Evolutionary conservation across 1,284 basidiomycete species (phyloP).

Genomic region (Entoloma clypeatum): DNA sequence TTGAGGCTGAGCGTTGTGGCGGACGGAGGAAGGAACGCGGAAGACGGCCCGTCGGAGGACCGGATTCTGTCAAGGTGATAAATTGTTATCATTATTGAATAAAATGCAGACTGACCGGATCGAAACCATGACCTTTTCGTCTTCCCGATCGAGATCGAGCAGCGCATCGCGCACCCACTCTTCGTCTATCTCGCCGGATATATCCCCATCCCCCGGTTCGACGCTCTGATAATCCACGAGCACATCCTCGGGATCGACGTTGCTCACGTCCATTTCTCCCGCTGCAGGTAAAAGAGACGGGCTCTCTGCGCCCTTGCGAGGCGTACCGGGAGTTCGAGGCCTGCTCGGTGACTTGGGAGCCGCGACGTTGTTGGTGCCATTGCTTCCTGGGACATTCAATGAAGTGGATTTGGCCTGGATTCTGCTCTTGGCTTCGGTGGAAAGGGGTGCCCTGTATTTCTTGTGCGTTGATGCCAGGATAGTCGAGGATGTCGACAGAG

Average conservation of each 20-base stretch:
- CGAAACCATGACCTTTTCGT: slow-evolving; percentile 87
- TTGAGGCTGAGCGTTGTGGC: slow-evolving; percentile 55
- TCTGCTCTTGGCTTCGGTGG: slow-evolving; percentile 53
- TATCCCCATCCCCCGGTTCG: slow-evolving; percentile 63
- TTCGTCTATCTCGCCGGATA: slow-evolving; percentile 64
- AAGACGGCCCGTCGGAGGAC: slow-evolving; percentile 53
- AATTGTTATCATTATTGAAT: slow-evolving; percentile 2
- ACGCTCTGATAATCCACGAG: slow-evolving; percentile 70
- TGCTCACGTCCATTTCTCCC: slow-evolving; percentile 73
- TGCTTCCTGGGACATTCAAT: slow-evolving; percentile 24
- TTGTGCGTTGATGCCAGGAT: slow-evolving; percentile 52
- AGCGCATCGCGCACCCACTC: slow-evolving; percentile 37
- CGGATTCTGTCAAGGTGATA: slow-evolving; percentile 51
- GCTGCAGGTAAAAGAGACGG: slow-evolving; percentile 43
- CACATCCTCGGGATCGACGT: slow-evolving; percentile 70
- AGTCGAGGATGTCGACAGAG: slow-evolving; percentile 39
- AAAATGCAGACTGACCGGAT: slow-evolving; percentile 53
- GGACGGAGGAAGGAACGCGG: slow-evolving; percentile 47
- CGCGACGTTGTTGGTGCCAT: slow-evolving; percentile 44
- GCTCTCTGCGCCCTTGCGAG: slow-evolving; percentile 48
- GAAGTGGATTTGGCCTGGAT: slow-evolving; percentile 33
- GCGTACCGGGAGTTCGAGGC: slow-evolving; percentile 53
- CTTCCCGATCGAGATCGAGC: slow-evolving; percentile 51
- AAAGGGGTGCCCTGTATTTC: slow-evolving; percentile 65
- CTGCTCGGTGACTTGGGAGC: slow-evolving; percentile 57